Evolutionary conservation across 2,329 filamentous ascomycete genomes (phyloP).

Genomic region (Ustulina deusta): DNA sequence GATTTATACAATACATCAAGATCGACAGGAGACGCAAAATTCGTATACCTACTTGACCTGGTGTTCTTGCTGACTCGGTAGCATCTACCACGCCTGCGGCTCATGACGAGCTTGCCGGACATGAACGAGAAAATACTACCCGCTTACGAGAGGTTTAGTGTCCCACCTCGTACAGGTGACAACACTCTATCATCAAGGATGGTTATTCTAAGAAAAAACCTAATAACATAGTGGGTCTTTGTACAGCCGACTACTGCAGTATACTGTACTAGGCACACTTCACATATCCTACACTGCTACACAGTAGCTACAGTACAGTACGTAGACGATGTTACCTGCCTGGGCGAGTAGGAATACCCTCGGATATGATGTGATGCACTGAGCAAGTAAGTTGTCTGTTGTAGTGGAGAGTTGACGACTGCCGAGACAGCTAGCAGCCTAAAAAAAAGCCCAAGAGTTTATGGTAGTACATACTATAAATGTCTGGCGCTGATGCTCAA

Average conservation of each 20-base stretch:
- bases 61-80: background rate
- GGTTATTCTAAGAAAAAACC: conserved; percentile 4
- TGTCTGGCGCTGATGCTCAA: conserved; percentile 7
- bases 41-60: background rate
- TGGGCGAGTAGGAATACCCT: background rate
- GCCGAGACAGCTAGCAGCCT: background rate
- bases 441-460: background rate
- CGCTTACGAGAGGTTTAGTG: conserved; percentile 6
- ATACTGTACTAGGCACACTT: background rate
- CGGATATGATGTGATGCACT: background rate
- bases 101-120: conserved; percentile 1
- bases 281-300: background rate
- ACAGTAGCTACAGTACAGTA: background rate
- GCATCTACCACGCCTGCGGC: conserved; percentile 4
- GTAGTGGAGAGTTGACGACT: background rate
- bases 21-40: conserved; percentile 18
- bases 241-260: background rate
- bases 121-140: background rate
- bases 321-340: background rate
- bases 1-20: conserved; percentile 6
- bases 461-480: background rate
- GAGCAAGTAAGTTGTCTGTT: background rate
- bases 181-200: conserved; percentile 6
- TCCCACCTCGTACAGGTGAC: conserved; percentile 5
- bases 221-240: conserved; percentile 3